Conservation (phyloP, 2,329 filamentous ascomycete genomes). For the Sporothrix variecibatus region DNA sequence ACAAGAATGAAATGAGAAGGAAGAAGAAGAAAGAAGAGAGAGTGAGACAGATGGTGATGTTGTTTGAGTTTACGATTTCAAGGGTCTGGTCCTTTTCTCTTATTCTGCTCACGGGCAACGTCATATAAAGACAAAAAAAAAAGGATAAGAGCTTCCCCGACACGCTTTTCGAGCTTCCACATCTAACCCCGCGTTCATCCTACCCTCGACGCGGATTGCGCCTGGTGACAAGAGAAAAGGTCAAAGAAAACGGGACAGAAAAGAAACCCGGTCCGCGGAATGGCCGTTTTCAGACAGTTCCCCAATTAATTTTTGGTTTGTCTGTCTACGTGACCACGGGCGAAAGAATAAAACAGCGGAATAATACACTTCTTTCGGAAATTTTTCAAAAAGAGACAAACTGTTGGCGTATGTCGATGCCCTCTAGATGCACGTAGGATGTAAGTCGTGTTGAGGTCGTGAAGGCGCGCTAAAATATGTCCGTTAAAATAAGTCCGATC, state of each 20-base stretch:
- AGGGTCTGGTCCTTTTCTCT: background rate
- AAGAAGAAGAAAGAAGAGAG: background rate
- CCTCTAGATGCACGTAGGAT: background rate
- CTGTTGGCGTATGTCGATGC: background rate
- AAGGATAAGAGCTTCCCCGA: background rate
- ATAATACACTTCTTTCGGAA: background rate
- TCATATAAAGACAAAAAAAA: background rate
- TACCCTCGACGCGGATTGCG: background rate
- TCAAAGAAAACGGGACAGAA: too few species aligned
- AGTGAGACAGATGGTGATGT: background rate
- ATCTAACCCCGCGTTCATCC: background rate
- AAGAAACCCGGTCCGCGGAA: background rate
- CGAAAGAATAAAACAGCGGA: background rate
- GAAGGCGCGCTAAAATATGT: background rate
- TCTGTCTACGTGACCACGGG: background rate
- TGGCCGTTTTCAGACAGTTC: background rate
- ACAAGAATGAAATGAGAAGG: background rate
- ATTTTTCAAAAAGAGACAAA: background rate
- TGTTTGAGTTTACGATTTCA: background rate
- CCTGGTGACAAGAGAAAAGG: background rate
- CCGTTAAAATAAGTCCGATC: background rate
- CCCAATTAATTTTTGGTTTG: background rate
- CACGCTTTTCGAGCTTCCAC: background rate
- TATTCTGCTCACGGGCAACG: background rate
- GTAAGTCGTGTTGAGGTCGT: background rate